A percentile compares a stretch with the other conserved stretches of the same genome.
Conservation (phyloP, 2,329 filamentous ascomycete genomes). For the Neobulgaria alba region DNA sequence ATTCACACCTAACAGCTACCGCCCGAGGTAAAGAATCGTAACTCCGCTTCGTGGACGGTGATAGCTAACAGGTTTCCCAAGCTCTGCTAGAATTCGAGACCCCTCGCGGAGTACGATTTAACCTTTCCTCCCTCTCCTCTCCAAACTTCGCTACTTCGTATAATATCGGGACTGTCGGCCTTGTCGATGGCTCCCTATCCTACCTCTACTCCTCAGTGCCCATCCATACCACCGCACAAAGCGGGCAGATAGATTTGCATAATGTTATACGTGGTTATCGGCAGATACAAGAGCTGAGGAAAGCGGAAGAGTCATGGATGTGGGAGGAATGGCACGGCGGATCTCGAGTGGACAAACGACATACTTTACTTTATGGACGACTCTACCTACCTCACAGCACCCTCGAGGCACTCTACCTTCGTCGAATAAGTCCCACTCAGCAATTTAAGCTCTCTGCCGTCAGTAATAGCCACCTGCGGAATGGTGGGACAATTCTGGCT, state of each 20-base stretch:
- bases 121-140: slow-evolving; percentile 83
- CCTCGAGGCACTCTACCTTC: slow-evolving; percentile 77
- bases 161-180: slow-evolving; percentile 76
- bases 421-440: slow-evolving; percentile 65
- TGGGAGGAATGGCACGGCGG: slow-evolving; percentile 47
- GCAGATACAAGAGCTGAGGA: slow-evolving; percentile 59
- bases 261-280: slow-evolving; percentile 76
- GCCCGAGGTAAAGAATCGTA: slow-evolving; percentile 53
- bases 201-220: slow-evolving; percentile 91
- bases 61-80: slow-evolving; percentile 31
- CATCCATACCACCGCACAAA: slow-evolving; percentile 59
- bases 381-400: slow-evolving; percentile 78
- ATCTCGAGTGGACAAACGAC: slow-evolving; percentile 39
- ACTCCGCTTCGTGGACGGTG: not conserved
- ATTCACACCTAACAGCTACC: slow-evolving; percentile 76
- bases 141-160: slow-evolving; percentile 94
- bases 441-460: slow-evolving; percentile 76
- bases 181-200: slow-evolving; percentile 93
- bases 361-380: slow-evolving; percentile 64
- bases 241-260: slow-evolving; percentile 66
- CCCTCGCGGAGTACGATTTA: slow-evolving; percentile 74
- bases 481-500: slow-evolving; percentile 67
- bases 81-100: slow-evolving; percentile 83
- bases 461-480: slow-evolving; percentile 60
- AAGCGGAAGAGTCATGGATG: slow-evolving; percentile 39